These are phyloP conservation scores for Triticum dicoccoides DNA, from an alignment of 176 grass and related monocot species.

Conservation along the genomic window DNA sequence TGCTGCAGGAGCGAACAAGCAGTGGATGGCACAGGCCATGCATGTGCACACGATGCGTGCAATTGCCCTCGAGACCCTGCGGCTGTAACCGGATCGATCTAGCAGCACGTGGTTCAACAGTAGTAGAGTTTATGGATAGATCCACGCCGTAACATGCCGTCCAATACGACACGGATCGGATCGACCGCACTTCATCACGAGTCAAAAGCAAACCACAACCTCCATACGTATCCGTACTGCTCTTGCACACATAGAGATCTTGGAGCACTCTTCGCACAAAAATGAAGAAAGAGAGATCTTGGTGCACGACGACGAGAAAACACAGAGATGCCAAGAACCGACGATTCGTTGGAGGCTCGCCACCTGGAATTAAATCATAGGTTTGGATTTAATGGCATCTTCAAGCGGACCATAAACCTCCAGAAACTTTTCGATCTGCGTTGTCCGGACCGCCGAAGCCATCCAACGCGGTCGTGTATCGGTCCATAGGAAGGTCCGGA, in stretches of 20 bases:
- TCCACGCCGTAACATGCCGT: not conserved
- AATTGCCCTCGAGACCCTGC: not conserved
- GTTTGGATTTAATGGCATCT: too few relatives aligned
- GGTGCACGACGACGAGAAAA: not conserved
- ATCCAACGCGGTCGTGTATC: too few relatives aligned
- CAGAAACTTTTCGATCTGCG: too few relatives aligned
- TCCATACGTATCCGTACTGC: not conserved
- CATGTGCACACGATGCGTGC: not conserved
- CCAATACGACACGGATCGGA: not conserved
- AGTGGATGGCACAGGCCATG: not conserved
- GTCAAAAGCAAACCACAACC: not conserved
- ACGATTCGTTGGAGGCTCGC: not conserved
- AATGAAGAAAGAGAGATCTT: not conserved
- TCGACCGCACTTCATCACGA: not conserved
- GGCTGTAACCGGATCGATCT: not conserved
- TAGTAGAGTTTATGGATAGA: slow-evolving; percentile 4
- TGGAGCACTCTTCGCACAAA: not conserved
- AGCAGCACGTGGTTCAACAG: slow-evolving; percentile 7
- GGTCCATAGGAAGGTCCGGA: too few relatives aligned
- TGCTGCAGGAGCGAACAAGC: not conserved
- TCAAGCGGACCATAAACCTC: too few relatives aligned
- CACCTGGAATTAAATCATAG: not conserved
- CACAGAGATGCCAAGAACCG: not conserved
- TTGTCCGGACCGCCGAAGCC: too few relatives aligned
- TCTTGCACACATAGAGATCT: not conserved